These are phyloP conservation scores for Cyclocybe aegerita DNA, from an alignment of 768 basidiomycete genomes.

Conservation along the genomic window DNA sequence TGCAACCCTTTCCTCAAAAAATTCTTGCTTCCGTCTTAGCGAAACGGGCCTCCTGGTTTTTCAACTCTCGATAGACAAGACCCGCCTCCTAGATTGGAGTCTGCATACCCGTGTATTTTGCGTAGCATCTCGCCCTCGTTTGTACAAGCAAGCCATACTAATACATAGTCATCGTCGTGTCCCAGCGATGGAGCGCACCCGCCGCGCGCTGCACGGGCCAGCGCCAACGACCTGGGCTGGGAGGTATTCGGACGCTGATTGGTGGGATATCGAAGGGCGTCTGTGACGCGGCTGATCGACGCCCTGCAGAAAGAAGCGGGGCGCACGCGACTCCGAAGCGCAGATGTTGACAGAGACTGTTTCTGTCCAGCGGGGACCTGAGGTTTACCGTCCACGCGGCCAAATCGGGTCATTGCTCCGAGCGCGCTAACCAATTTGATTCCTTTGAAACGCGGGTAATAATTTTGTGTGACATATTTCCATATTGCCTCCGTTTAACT, in stretches of 20 bases:
- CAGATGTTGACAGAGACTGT: conserved; percentile 9
- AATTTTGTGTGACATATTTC: conserved; percentile 24
- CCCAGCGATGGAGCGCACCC: not conserved
- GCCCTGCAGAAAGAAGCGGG: conserved; percentile 5
- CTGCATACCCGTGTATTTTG: conserved; percentile 16
- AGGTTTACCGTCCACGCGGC: conserved; percentile 5
- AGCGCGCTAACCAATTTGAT: conserved; percentile 32
- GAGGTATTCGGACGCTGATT: not conserved
- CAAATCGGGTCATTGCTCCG: conserved; percentile 22
- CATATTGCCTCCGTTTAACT: conserved; percentile 23
- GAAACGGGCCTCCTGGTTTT: conserved; percentile 93
- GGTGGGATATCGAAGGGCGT: conserved; percentile 2
- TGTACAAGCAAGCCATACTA: conserved; percentile 19
- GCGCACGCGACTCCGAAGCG: conserved; percentile 11
- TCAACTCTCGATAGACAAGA: conserved; percentile 68
- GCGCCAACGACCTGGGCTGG: not conserved
- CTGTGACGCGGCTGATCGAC: conserved; percentile 17
- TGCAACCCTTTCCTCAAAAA: conserved; percentile 14
- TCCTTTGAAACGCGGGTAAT: conserved; percentile 39
- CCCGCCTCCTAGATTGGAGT: conserved; percentile 5
- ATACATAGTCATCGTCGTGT: conserved; percentile 10
- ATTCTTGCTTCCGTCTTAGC: conserved; percentile 41
- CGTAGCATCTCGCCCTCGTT: conserved; percentile 19
- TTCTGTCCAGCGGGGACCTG: conserved; percentile 34
- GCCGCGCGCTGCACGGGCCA: not conserved